Conservation (phyloP, 192 early-diverging fungal genomes). For the Mortierella antarctica region DNA sequence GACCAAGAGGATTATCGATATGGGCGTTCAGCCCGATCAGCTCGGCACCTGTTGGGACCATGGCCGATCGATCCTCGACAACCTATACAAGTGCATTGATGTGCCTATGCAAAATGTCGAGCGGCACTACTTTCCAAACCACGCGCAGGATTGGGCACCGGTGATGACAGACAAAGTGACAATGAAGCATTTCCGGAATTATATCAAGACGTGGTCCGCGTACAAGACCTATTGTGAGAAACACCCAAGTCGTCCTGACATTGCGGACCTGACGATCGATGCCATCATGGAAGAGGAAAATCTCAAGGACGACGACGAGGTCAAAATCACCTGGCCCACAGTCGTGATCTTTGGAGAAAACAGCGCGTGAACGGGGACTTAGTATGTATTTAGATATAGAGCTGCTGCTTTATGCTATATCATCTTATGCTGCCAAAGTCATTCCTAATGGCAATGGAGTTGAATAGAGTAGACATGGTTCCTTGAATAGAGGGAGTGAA, state of each 20-base stretch:
- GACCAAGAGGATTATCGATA: slow-evolving; percentile 31
- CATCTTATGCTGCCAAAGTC: too few relatives aligned
- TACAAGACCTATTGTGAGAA: slow-evolving; percentile 65
- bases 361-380: background rate
- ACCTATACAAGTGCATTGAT: slow-evolving; percentile 55
- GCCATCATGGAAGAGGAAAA: slow-evolving; percentile 28
- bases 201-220: slow-evolving; percentile 68
- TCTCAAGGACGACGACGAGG: slow-evolving; percentile 30
- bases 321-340: slow-evolving; percentile 62
- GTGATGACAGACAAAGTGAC: slow-evolving; percentile 57
- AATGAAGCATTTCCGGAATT: slow-evolving; percentile 53
- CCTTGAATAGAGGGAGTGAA: too few relatives aligned
- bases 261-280: slow-evolving; percentile 57
- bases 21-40: slow-evolving; percentile 36
- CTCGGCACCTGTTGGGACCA: slow-evolving; percentile 60
- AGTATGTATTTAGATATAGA: too few relatives aligned
- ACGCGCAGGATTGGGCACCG: slow-evolving; percentile 4
- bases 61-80: slow-evolving; percentile 56
- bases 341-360: slow-evolving; percentile 59
- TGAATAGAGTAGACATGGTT: too few relatives aligned
- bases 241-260: slow-evolving; percentile 48
- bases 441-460: too few relatives aligned
- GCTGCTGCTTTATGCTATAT: too few relatives aligned
- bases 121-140: slow-evolving; percentile 45
- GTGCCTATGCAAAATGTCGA: slow-evolving; percentile 58